Evolutionary conservation across 495 filamentous ascomycete species (phyloP).

Genomic region (Aspergillus steynii): DNA sequence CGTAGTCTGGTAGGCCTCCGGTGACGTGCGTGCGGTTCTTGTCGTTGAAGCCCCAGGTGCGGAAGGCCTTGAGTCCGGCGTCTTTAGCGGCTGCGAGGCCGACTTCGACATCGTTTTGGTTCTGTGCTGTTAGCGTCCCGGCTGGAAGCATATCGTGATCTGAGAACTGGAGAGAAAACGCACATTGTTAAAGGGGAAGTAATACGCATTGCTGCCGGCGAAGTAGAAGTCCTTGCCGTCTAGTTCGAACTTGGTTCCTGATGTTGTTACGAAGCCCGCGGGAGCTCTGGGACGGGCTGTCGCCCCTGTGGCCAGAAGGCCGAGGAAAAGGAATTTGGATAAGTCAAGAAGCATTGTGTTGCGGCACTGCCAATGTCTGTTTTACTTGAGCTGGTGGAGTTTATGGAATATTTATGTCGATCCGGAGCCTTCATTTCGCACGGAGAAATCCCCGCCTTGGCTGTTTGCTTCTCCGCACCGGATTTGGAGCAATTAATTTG

Average conservation of each 20-base stretch:
- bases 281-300: background rate
- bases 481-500: no score
- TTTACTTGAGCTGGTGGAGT: background rate
- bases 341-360: background rate
- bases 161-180: background rate
- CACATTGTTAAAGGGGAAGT: constrained; percentile 58
- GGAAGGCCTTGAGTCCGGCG: constrained; percentile 61
- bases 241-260: constrained; percentile 19
- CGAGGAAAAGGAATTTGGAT: constrained; percentile 6
- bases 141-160: no score
- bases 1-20: constrained; percentile 25
- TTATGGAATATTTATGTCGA: background rate
- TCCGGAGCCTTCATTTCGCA: background rate
- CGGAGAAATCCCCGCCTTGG: constrained; percentile 15
- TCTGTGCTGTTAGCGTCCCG: constrained; percentile 5
- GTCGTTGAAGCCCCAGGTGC: constrained; percentile 69
- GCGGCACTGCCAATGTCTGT: background rate
- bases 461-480: constrained; percentile 10
- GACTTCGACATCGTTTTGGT: constrained; percentile 52
- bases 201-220: constrained; percentile 69
- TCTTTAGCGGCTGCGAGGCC: constrained; percentile 42
- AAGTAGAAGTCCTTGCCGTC: constrained; percentile 38
- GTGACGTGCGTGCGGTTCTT: constrained; percentile 37
- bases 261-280: constrained; percentile 15
- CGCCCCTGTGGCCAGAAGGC: constrained; percentile 6